Percentiles rank a stretch among this genome's conserved stretches.
These are phyloP conservation scores for Anthoceros angustus DNA, from an alignment of 225 moss, liverwort and hornwort species.

Conservation along the genomic window DNA sequence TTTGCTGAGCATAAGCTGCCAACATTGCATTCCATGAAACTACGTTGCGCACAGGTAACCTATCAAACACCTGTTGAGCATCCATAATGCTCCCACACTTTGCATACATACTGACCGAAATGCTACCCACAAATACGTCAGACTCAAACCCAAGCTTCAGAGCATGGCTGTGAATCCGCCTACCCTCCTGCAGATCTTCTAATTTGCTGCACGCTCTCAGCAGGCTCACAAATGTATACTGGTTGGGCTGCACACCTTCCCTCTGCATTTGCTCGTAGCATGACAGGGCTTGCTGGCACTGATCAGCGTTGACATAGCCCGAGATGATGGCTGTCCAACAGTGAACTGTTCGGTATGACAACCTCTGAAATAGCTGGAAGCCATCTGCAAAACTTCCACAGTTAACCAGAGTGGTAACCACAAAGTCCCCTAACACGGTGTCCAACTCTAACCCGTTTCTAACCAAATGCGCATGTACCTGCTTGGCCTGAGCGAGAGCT, in stretches of 20 bases:
- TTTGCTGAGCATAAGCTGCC: background rate
- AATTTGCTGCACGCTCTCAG: too few relatives aligned
- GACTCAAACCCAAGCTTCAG: background rate
- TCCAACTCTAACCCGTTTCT: background rate
- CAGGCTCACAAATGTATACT: too few relatives aligned
- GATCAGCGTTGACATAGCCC: background rate
- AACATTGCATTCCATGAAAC: background rate
- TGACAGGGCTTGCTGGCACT: too few relatives aligned
- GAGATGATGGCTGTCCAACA: background rate
- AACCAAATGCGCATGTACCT: background rate
- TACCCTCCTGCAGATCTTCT: too few relatives aligned
- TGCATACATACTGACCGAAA: background rate
- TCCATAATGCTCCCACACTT: slow-evolving; percentile 1
- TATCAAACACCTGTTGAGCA: background rate
- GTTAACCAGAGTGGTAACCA: background rate
- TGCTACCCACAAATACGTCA: background rate
- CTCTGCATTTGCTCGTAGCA: too few relatives aligned
- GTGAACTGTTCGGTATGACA: background rate
- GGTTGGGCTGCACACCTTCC: too few relatives aligned
- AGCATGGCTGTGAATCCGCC: background rate
- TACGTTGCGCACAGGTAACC: background rate
- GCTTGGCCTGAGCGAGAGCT: background rate
- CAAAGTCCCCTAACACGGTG: background rate
- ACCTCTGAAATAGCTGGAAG: background rate
- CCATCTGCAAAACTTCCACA: background rate